phyloP scores from a whole-genome alignment of 2,329 filamentous ascomycete genomes.

The Samsoniella hepiali region DNA sequence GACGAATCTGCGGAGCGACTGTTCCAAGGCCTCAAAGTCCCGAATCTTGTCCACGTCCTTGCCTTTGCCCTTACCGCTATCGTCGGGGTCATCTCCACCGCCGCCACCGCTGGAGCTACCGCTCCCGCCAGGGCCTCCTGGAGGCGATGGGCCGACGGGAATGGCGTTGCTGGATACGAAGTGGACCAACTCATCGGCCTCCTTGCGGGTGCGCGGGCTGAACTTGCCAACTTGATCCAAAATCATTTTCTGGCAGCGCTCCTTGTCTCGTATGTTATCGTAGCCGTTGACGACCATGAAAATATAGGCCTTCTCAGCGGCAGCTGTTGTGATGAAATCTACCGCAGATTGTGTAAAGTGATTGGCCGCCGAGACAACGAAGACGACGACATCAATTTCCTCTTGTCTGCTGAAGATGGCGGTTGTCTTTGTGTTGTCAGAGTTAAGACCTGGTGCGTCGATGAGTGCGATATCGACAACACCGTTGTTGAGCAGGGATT shows the following conservation, averaged over 20 bases:
- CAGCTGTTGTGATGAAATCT: slow-evolving; percentile 94
- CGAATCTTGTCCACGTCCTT: slow-evolving; percentile 85
- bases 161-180: slow-evolving; percentile 98
- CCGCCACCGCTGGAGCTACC: slow-evolving; percentile 54
- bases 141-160: slow-evolving; percentile 62
- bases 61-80: slow-evolving; percentile 70
- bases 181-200: slow-evolving; percentile 87
- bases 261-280: slow-evolving; percentile 88
- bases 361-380: slow-evolving; percentile 95
- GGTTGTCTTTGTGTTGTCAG: slow-evolving; percentile 94
- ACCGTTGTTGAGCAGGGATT: slow-evolving; percentile 93
- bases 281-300: slow-evolving; percentile 99
- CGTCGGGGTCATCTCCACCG: slow-evolving; percentile 54
- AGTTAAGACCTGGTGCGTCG: slow-evolving; percentile 92
- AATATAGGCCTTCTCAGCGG: slow-evolving; percentile 95
- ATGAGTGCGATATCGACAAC: slow-evolving; percentile 98
- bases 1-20: slow-evolving; percentile 86
- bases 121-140: slow-evolving; percentile 52
- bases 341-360: slow-evolving; percentile 98
- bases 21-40: slow-evolving; percentile 87
- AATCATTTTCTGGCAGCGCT: slow-evolving; percentile 87
- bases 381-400: slow-evolving; percentile 98
- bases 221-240: slow-evolving; percentile 82
- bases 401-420: slow-evolving; percentile 96
- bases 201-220: slow-evolving; percentile 92